Evolutionary conservation across 352 stramenopile species (phyloP).

Genomic region (Globisporangium middletonii): DNA sequence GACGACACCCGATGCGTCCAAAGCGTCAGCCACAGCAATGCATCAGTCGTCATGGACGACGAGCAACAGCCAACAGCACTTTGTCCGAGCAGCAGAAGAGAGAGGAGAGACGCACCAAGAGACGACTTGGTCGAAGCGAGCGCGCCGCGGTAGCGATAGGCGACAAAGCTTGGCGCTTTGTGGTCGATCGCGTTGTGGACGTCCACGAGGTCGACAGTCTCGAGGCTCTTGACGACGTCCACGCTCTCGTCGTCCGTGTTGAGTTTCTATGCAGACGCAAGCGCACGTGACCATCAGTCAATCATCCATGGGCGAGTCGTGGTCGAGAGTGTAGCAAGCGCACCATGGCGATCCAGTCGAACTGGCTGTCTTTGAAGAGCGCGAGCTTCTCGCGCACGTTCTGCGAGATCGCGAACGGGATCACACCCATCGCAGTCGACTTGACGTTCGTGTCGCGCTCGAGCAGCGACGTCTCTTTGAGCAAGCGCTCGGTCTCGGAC

Average conservation of each 20-base stretch:
- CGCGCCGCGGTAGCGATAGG: constrained; percentile 58
- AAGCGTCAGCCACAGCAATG: neutral
- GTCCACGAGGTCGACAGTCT: constrained; percentile 64
- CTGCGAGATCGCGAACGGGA: constrained; percentile 82
- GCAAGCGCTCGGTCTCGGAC: constrained; percentile 77
- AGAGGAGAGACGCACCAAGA: constrained; percentile 22
- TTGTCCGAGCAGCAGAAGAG: neutral
- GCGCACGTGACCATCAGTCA: neutral
- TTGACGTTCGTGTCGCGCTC: constrained; percentile 83
- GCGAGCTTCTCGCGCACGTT: constrained; percentile 77
- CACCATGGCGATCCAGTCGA: constrained; percentile 88
- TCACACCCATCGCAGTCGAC: constrained; percentile 85
- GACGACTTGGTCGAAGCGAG: constrained; percentile 23
- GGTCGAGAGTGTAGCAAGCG: neutral
- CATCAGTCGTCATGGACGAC: neutral
- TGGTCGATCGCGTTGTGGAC: constrained; percentile 50
- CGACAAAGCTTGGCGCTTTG: constrained; percentile 69
- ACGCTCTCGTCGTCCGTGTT: constrained; percentile 72
- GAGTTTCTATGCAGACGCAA: constrained; percentile 41
- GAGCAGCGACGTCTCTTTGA: constrained; percentile 74
- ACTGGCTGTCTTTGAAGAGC: constrained; percentile 71
- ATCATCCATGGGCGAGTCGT: too few relatives aligned
- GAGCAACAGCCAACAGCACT: neutral
- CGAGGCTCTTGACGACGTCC: constrained; percentile 73
- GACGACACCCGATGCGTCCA: too few relatives aligned